A percentile compares a stretch with the other conserved stretches of the same genome.
Conservation (phyloP, 2,329 filamentous ascomycete species). For the Nannizziopsis barbatae region DNA sequence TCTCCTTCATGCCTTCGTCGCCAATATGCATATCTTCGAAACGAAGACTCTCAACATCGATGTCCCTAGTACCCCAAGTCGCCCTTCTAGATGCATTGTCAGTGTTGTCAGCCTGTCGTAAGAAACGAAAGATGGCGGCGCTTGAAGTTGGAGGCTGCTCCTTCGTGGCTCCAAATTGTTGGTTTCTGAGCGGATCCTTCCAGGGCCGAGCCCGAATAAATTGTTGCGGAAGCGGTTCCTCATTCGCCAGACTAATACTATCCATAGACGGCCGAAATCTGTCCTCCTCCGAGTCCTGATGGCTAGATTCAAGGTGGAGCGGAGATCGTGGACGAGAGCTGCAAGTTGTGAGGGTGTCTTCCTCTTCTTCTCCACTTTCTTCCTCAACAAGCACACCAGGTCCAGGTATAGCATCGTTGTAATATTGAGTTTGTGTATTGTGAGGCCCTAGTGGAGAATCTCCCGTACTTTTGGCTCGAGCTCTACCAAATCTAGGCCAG, state of each 20-base stretch:
- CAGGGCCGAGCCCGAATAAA: conserved; percentile 34
- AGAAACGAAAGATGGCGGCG: conserved; percentile 45
- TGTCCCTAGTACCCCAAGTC: conserved; percentile 43
- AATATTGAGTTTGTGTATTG: not conserved
- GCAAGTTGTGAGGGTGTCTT: conserved; percentile 22
- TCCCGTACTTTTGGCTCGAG: conserved; percentile 38
- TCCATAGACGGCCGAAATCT: conserved; percentile 19
- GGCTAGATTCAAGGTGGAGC: conserved; percentile 22
- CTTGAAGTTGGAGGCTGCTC: conserved; percentile 44
- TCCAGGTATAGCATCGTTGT: conserved; percentile 37
- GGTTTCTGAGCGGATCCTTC: conserved; percentile 35
- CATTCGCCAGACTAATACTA: conserved; percentile 19
- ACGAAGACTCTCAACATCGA: conserved; percentile 38
- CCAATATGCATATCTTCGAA: conserved; percentile 14
- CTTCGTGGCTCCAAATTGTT: conserved; percentile 22
- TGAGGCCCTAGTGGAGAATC: conserved; percentile 19
- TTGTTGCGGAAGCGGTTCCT: conserved; percentile 27
- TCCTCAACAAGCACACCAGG: conserved; percentile 41
- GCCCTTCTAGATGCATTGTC: conserved; percentile 46
- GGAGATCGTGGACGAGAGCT: conserved; percentile 21
- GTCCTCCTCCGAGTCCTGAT: conserved; percentile 18
- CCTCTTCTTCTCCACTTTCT: conserved; percentile 27
- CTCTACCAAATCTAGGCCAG: conserved; percentile 21
- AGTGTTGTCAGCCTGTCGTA: conserved; percentile 40
- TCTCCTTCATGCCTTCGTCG: conserved; percentile 27